Base-by-base conservation (phyloP, 164 flowering plant species). In the Paratinospora sagittata region DNA sequence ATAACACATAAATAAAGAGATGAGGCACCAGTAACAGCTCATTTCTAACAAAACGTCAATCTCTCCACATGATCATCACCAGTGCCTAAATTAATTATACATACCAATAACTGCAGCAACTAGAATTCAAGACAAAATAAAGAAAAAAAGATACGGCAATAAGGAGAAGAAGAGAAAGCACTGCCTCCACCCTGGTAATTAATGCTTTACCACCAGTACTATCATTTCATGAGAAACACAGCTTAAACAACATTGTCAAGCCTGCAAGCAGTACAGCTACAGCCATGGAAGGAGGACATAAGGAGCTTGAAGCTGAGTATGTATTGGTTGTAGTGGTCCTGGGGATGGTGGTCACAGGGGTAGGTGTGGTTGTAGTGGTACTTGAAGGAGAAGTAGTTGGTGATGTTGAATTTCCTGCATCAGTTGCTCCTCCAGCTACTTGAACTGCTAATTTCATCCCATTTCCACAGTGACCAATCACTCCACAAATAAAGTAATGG, bases 361-460 rank as follows among this genome's bases (percentile, higher is more conserved):
- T 57, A 13, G 73, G 24, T 9, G 73, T 26, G 11, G 33, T 14
- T 14, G 63, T 43, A 19, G 43, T 43, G 19, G 66, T 71, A 17
- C 58, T 33, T 6, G 70, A 5, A 9, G 67, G 47, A n/a, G 49
- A 8, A 47, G 30, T 5, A 2, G 65, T 69, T 11, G 77, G 36
- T 6, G 77, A 1, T 13, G 72, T 13, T 36, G 71, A 8, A 10
- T 61, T 45, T 52, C 73, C 23, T 6, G 30, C 19, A 24, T 52
- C 65, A 0, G 27, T 30, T 5, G 57, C 43, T n/a, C 39, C 64
- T n/a, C 47, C 73, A 27, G 47, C 69, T 0, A 66, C 74, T 1
- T 66, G 66, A 8, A 74, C 73, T 47, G 77, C 65, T 45, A 74
- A 19, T 33, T 74, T 74, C 77, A 74, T 74, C 27, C 77, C 77